These are phyloP conservation scores for Cytospora piceicola DNA, from an alignment of 2,329 filamentous ascomycete species.

Conservation along the genomic window DNA sequence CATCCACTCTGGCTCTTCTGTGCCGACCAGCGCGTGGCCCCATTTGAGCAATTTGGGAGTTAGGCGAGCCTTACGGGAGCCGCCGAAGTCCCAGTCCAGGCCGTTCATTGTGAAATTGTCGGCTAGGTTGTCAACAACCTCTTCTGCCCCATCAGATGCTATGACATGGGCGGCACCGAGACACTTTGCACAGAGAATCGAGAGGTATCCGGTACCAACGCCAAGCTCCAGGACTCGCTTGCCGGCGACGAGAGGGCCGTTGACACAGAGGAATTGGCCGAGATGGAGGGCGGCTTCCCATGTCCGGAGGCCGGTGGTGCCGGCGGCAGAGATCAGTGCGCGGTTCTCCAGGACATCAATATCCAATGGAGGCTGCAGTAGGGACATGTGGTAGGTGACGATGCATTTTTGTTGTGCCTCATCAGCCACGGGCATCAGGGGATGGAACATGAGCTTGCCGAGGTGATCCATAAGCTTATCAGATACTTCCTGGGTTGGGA, in stretches of 20 bases:
- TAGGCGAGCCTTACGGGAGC: slow-evolving; percentile 45
- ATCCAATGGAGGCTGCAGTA: slow-evolving; percentile 34
- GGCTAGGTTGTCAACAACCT: slow-evolving; percentile 68
- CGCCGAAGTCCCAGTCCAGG: slow-evolving; percentile 48
- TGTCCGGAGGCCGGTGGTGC: slow-evolving; percentile 76
- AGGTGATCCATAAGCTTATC: slow-evolving; percentile 76
- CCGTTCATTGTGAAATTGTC: slow-evolving; percentile 72
- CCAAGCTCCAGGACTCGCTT: slow-evolving; percentile 73
- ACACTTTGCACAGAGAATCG: slow-evolving; percentile 72
- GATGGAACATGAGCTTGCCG: slow-evolving; percentile 65
- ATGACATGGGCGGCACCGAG: slow-evolving; percentile 63
- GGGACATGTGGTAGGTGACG: slow-evolving; percentile 69
- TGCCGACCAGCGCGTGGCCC: slow-evolving; percentile 63
- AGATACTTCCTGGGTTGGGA: slow-evolving; percentile 71
- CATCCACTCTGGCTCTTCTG: slow-evolving; percentile 59
- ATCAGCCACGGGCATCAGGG: slow-evolving; percentile 65
- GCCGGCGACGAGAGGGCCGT: slow-evolving; percentile 49
- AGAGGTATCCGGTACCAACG: slow-evolving; percentile 75
- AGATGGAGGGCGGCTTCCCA: slow-evolving; percentile 82
- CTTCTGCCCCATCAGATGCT: slow-evolving; percentile 75
- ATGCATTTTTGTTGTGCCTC: slow-evolving; percentile 73
- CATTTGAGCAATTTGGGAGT: slow-evolving; percentile 63
- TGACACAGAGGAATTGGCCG: slow-evolving; percentile 66
- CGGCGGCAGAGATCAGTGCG: slow-evolving; percentile 68
- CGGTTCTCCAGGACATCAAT: slow-evolving; percentile 73